Evolutionary conservation across 2,329 filamentous ascomycete species (phyloP), one percentile per base, ranked within the genome.

Genomic region (Alternaria gansuensis): DNA sequence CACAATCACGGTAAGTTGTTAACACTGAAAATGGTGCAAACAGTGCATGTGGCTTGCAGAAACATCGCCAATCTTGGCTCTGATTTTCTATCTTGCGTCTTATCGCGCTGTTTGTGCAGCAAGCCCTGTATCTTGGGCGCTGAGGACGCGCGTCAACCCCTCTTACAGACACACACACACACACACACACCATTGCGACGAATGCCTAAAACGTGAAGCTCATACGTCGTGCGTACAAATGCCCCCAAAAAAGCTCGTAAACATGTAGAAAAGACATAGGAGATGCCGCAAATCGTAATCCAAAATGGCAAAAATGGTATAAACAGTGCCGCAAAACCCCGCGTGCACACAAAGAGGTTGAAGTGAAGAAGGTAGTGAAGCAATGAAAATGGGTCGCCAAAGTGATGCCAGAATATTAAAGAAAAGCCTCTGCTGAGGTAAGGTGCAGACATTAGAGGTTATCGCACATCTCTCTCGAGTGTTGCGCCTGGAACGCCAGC

Each of bases 361-460:
- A 64, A 71, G 45, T 56, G 54, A 63, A 54, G 66, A 36, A 72
- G 63, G 64, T 60, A 65, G 51, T 45, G 31, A 61, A 58, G 56
- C 64, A 45, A 59, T 61, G 54, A 44, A 64, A 52, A 49, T 37
- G 24, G 21, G 36, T 56, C 53, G 67, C 65, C 64, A 52, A 64
- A 57, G 69, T 67, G 66, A 67, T 58, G 62, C 62, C 57, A 62
- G 54, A 66, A 63, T 55, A 60, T 62, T 73, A 69, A 69, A 63
- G 66, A 70, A 71, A 67, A 43, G 55, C 68, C 66, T 64, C 60
- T 49, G 58, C 24, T 58, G 65, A 59, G 61, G 69, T 57, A 24
- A 54, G 54, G 63, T 65, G 64, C 71, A 76, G 68, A 76, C 72
- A 75, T 76, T 75, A 76, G 60, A 67, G 58, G 57, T 74, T 71